Evolutionary conservation across 1,284 basidiomycete genomes (phyloP), one percentile per base, ranked within the genome.

Genomic region (Heterobasidion irregulare): DNA sequence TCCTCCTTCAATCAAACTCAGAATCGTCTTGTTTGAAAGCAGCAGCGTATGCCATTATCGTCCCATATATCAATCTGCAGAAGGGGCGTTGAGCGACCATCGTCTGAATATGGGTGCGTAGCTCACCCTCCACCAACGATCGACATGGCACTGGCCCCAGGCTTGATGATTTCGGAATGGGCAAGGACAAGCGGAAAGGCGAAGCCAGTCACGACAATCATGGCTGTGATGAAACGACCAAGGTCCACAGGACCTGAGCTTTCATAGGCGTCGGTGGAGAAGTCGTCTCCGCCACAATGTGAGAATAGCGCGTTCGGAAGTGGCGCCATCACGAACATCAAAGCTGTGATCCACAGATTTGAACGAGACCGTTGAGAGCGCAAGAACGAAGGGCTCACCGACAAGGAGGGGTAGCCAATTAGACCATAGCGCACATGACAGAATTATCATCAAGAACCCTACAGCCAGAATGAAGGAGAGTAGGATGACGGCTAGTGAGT

Each of bases 371-470:
- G 35, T n/a, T n/a, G 44, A 19, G 47, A 18, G 34, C 56, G 6
- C 43, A 26, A 33, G 35, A 18, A 48, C 50, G 45, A 32, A 35
- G 35, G 10, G 56, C 93, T 68, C 65, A 97, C 96, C 96, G 62
- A 98, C 96, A 61, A 99, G 82, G 52, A 99, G 77, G 48, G 97
- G 97, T 13, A 99, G 77, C 97, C 97, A 99, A 72, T 99, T 99
- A 38, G 83, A 74, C 88, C 90, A 99, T 43, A 99, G 76, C 26
- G 97, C 96, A 69, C 97, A 99, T 1, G 93, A 95, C 34, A 99
- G 86, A 70, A 99, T 99, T 68, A 99, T 92, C 66, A 99, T 84
- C 56, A 99, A 76, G 75, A 99, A 99, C 32, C 97, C 97, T 34
- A 97, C 81, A 12, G 97, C 97, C 46, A 99, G 85, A 56, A 98